Evolutionary conservation across 2,329 filamentous ascomycete genomes (phyloP).

Genomic region (Blumeria graminis): DNA sequence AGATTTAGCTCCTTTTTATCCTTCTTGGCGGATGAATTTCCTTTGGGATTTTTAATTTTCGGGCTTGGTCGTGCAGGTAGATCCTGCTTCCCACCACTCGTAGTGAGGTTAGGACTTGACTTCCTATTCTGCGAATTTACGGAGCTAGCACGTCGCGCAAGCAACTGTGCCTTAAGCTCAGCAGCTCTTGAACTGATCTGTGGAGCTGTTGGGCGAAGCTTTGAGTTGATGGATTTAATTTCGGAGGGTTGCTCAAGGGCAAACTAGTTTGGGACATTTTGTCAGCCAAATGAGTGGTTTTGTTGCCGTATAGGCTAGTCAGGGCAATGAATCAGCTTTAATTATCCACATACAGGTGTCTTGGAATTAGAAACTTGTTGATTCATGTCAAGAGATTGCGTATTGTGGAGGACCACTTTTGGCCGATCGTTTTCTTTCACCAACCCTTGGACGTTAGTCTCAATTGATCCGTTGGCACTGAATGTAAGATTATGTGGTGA

Average conservation of each 20-base stretch:
- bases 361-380: constrained; percentile 5
- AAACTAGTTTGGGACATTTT: not conserved
- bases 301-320: not conserved
- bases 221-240: constrained; percentile 2
- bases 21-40: constrained; percentile 5
- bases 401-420: constrained; percentile 8
- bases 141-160: constrained; percentile 10
- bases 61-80: constrained; percentile 4
- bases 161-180: constrained; percentile 13
- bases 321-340: not conserved
- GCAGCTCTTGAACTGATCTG: constrained; percentile 13
- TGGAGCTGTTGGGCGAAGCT: constrained; percentile 7
- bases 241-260: not conserved
- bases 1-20: constrained; percentile 8
- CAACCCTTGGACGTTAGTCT: constrained; percentile 4
- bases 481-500: too few relatives aligned
- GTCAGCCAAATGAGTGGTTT: not conserved
- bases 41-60: constrained; percentile 6
- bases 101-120: not conserved
- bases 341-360: constrained; percentile 9
- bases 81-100: constrained; percentile 1
- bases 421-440: constrained; percentile 6
- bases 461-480: too few relatives aligned
- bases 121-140: constrained; percentile 7
- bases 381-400: constrained; percentile 9